Evolutionary conservation across 1,139 yeast species (phyloP).

Genomic region (Blastobotrys apis): DNA sequence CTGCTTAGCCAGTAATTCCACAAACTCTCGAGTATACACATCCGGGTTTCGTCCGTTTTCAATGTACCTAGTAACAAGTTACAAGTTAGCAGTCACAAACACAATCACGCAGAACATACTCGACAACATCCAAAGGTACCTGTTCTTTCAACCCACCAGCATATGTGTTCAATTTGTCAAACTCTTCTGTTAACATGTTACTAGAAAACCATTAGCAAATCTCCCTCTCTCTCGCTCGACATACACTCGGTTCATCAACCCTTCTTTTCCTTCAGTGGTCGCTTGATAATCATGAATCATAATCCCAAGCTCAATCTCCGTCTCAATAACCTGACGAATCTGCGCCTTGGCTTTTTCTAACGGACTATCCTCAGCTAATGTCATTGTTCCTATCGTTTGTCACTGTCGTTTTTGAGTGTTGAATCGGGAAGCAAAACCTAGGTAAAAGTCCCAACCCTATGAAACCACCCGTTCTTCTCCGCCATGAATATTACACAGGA

Average conservation of each 20-base stretch:
- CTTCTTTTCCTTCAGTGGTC: conserved; percentile 59
- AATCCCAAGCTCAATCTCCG: conserved; percentile 82
- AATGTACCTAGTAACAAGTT: too few relatives aligned
- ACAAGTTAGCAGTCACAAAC: too few relatives aligned
- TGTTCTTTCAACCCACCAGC: conserved; percentile 19
- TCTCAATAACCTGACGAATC: conserved; percentile 70
- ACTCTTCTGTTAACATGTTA: conserved; percentile 20
- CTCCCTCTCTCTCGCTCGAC: too few relatives aligned
- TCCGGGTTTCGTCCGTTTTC: conserved; percentile 98
- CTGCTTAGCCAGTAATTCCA: conserved; percentile 82
- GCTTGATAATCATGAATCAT: conserved; percentile 92
- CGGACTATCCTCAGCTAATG: too few relatives aligned
- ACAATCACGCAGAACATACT: too few relatives aligned
- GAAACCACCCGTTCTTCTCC: not conserved
- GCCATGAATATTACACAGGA: too few relatives aligned
- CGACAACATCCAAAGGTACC: conserved; percentile 34
- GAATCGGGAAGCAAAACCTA: not conserved
- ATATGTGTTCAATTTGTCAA: conserved; percentile 18
- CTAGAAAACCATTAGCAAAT: too few relatives aligned
- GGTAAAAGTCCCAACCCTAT: not conserved
- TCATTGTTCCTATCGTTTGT: conserved; percentile 12
- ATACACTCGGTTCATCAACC: conserved; percentile 40
- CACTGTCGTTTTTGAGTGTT: conserved; percentile 12
- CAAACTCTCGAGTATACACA: conserved; percentile 92
- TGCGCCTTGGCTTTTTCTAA: conserved; percentile 53